Evolutionary conservation across 352 stramenopile species (phyloP).

Genomic region (Pythium pyrilobum): DNA sequence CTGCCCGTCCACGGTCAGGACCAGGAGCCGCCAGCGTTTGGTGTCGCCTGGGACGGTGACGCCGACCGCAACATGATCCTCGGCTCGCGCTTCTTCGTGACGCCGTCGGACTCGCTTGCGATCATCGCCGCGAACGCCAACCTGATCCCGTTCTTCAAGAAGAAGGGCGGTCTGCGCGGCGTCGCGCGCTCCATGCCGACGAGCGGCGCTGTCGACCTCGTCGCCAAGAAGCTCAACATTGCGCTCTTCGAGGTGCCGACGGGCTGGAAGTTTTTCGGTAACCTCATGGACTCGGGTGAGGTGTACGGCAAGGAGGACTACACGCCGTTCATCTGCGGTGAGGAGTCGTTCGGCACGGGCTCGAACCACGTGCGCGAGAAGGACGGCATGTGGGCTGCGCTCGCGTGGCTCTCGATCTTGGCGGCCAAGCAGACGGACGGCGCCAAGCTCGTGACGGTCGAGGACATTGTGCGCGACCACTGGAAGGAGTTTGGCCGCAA

Average conservation of each 20-base stretch:
- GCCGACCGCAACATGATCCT: conserved; percentile 99
- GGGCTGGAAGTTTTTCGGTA: conserved; percentile 99
- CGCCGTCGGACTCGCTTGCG: conserved; percentile 97
- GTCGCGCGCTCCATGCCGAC: conserved; percentile 98
- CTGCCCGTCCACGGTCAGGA: conserved; percentile 73
- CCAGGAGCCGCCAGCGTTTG: conserved; percentile 78
- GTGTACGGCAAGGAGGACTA: conserved; percentile 96
- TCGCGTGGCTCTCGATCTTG: conserved; percentile 98
- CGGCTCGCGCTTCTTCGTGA: conserved; percentile 97
- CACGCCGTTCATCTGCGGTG: conserved; percentile 98
- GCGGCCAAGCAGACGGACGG: conserved; percentile 83
- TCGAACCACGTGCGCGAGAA: conserved; percentile 99
- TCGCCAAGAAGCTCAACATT: conserved; percentile 94
- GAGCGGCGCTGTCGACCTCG: conserved; percentile 95
- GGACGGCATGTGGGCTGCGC: conserved; percentile 98
- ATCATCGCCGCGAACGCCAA: conserved; percentile 98
- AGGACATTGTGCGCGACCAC: conserved; percentile 95
- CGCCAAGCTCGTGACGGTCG: conserved; percentile 91
- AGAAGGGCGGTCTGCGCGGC: conserved; percentile 87
- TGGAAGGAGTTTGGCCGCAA: conserved; percentile 97
- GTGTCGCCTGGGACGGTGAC: conserved; percentile 97
- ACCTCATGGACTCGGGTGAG: conserved; percentile 98
- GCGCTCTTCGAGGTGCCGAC: conserved; percentile 97
- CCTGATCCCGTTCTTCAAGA: conserved; percentile 95
- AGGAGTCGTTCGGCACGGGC: conserved; percentile 98